phyloP scores from a whole-genome alignment of 495 filamentous ascomycete genomes.

The Penicillium longicatenatum region DNA sequence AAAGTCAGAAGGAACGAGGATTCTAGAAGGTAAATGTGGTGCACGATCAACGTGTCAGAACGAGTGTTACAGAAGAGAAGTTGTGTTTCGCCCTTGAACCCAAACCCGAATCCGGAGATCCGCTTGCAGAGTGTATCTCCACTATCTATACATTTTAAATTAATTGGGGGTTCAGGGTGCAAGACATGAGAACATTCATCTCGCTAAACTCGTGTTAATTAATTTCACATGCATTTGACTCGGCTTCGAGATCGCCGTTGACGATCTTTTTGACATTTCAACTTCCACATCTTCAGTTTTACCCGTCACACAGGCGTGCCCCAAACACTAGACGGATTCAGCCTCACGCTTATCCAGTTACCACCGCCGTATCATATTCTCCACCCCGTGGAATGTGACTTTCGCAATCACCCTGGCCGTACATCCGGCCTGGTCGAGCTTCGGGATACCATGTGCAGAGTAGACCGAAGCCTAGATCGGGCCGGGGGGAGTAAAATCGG shows the following conservation, averaged over 20 bases:
- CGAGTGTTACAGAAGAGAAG: slow-evolving; percentile 10
- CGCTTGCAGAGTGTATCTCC: slow-evolving; percentile 25
- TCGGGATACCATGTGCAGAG: slow-evolving; percentile 38
- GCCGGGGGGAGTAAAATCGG: slow-evolving; percentile 29
- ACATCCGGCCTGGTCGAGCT: neutral
- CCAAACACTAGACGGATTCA: neutral
- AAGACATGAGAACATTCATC: neutral
- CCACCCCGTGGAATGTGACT: neutral
- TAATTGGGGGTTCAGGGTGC: neutral
- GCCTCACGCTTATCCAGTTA: neutral
- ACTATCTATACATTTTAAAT: neutral
- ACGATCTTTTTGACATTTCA: neutral
- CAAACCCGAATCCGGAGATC: slow-evolving; percentile 28
- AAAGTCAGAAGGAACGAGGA: neutral
- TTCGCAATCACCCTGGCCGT: neutral
- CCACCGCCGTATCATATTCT: neutral
- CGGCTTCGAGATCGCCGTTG: neutral
- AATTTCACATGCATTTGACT: neutral
- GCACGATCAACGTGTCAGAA: slow-evolving; percentile 1
- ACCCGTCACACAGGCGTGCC: neutral
- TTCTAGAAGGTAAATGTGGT: neutral
- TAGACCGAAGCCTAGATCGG: slow-evolving; percentile 38
- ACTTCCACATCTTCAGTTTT: neutral
- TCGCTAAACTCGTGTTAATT: neutral
- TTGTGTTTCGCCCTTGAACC: slow-evolving; percentile 10